Conservation (phyloP, 345 rosid genomes). For the Populus nigra region DNA sequence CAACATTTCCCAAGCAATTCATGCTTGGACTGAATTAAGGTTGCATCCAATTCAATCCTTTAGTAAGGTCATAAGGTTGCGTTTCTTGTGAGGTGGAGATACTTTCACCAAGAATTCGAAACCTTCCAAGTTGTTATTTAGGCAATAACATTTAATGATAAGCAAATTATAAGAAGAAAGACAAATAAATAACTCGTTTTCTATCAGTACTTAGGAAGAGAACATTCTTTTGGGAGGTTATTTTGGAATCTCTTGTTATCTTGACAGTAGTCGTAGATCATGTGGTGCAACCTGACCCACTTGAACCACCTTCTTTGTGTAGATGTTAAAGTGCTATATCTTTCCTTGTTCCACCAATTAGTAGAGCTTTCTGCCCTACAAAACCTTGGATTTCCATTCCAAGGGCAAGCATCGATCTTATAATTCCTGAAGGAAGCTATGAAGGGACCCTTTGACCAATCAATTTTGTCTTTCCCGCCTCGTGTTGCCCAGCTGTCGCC, state of each 20-base stretch:
- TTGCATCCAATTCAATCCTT: no score
- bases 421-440: slow-evolving; percentile 61
- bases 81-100: not conserved
- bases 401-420: slow-evolving; percentile 68
- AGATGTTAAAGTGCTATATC: slow-evolving; percentile 44
- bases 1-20: no score
- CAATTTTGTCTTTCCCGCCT: slow-evolving; percentile 67
- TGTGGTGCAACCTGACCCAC: slow-evolving; percentile 72
- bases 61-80: not conserved
- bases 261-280: slow-evolving; percentile 81
- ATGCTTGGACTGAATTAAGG: no score
- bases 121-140: not conserved
- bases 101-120: not conserved
- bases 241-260: slow-evolving; percentile 62
- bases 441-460: slow-evolving; percentile 80
- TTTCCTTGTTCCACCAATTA: slow-evolving; percentile 73
- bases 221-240: slow-evolving; percentile 71
- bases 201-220: slow-evolving; percentile 61
- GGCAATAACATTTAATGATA: no score
- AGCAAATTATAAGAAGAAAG: not conserved
- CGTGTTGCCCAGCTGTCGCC: slow-evolving; percentile 91
- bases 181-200: no score
- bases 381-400: slow-evolving; percentile 55
- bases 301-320: slow-evolving; percentile 67
- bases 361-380: slow-evolving; percentile 50